Conservation (phyloP, 495 filamentous ascomycete species). For the Xylaria acuta region DNA sequence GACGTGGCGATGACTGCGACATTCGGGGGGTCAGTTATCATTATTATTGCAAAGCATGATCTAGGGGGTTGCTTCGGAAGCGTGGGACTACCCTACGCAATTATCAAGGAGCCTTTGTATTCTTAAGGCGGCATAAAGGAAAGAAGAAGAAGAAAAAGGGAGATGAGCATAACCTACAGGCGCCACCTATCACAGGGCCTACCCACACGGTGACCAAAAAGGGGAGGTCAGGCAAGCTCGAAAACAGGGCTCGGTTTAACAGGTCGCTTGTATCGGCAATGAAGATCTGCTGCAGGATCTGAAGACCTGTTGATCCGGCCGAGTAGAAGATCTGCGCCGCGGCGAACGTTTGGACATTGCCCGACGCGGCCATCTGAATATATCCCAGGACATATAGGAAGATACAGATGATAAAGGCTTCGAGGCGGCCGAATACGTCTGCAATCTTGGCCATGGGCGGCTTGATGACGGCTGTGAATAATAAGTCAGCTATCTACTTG, state of each 20-base stretch:
- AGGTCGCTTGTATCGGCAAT: slow-evolving; percentile 71
- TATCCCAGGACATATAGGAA: slow-evolving; percentile 47
- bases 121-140: too few relatives aligned
- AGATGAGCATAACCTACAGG: slow-evolving; percentile 8
- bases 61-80: background rate
- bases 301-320: slow-evolving; percentile 57
- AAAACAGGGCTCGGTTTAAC: slow-evolving; percentile 65
- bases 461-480: slow-evolving; percentile 45
- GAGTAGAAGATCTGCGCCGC: slow-evolving; percentile 59
- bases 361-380: slow-evolving; percentile 46
- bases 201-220: slow-evolving; percentile 67
- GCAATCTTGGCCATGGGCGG: slow-evolving; percentile 53
- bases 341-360: slow-evolving; percentile 48
- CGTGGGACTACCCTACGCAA: background rate
- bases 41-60: too few relatives aligned
- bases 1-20: slow-evolving; percentile 45
- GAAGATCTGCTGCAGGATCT: slow-evolving; percentile 66
- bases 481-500: slow-evolving; percentile 1
- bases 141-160: background rate
- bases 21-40: background rate
- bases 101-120: background rate
- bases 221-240: slow-evolving; percentile 64
- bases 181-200: slow-evolving; percentile 51
- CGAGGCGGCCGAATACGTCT: slow-evolving; percentile 52
- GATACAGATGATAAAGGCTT: slow-evolving; percentile 46